Conservation (phyloP, 2,329 filamentous ascomycete species). For the Colletotrichum melonis region DNA sequence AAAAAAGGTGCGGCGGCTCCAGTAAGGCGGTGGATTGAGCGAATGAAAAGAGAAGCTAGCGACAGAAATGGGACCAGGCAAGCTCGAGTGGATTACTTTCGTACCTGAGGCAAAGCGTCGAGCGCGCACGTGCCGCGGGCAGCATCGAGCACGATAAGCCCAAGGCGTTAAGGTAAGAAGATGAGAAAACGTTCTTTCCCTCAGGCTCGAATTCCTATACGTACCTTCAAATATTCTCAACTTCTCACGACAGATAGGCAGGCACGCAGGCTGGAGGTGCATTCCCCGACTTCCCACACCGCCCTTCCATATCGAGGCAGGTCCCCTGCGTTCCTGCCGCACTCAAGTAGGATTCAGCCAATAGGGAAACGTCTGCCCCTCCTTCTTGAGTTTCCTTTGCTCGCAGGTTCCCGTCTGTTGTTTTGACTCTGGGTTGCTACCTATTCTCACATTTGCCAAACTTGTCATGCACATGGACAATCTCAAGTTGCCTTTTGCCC, state of each 20-base stretch:
- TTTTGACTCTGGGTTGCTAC: constrained; percentile 3
- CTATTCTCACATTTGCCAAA: background rate
- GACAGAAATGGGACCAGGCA: background rate
- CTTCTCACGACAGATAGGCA: background rate
- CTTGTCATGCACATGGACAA: background rate
- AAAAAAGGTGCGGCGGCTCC: background rate
- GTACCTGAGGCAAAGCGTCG: background rate
- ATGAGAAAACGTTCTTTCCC: background rate
- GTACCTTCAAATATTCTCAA: background rate
- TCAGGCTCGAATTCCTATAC: background rate
- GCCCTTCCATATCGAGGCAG: constrained; percentile 34
- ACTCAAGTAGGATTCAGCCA: constrained; percentile 1
- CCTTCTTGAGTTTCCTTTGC: background rate
- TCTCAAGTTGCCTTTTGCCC: background rate
- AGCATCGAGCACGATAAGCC: background rate
- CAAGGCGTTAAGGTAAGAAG: background rate
- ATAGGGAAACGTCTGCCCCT: constrained; percentile 15
- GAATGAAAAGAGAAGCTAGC: background rate
- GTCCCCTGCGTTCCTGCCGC: constrained; percentile 33
- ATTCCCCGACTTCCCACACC: constrained; percentile 16
- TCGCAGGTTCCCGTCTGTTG: background rate
- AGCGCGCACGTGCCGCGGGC: background rate
- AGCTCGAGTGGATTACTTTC: background rate
- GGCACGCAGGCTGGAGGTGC: background rate
- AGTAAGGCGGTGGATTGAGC: background rate